A percentile compares a stretch with the other conserved stretches of the same genome.
These are phyloP conservation scores for Penstemon barbatus DNA, from an alignment of 257 asterid genomes.

Conservation along the genomic window DNA sequence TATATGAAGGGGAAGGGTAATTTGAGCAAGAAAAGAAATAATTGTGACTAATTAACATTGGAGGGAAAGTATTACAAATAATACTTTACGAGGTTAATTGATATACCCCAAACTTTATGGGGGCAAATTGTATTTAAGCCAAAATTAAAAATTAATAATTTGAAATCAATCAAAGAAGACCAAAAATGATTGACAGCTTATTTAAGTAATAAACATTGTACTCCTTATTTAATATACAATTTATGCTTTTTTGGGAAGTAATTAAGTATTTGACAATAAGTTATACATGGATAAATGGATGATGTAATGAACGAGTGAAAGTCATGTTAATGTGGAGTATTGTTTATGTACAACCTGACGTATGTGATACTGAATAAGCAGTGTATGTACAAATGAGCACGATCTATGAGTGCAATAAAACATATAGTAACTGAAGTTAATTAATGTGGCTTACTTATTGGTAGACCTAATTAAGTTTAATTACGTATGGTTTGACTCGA, in stretches of 20 bases:
- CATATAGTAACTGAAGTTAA: slow-evolving; percentile 14
- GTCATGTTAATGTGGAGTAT: not conserved
- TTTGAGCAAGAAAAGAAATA: too few relatives aligned
- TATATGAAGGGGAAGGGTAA: too few relatives aligned
- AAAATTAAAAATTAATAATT: too few relatives aligned
- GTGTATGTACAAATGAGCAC: slow-evolving; percentile 9
- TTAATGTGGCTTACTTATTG: slow-evolving; percentile 22
- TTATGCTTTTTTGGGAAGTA: not conserved
- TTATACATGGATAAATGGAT: not conserved
- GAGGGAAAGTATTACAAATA: too few relatives aligned
- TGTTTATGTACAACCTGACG: not conserved
- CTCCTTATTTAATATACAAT: not conserved
- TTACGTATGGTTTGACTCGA: slow-evolving; percentile 24
- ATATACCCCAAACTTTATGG: too few relatives aligned
- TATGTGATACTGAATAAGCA: not conserved
- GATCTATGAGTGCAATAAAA: not conserved
- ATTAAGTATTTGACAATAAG: not conserved
- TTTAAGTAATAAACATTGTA: not conserved
- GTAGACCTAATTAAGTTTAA: slow-evolving; percentile 17
- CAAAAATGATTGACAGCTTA: not conserved
- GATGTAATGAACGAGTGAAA: not conserved
- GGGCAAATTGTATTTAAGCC: too few relatives aligned
- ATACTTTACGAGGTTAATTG: too few relatives aligned
- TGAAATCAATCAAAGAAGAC: too few relatives aligned
- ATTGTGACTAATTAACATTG: too few relatives aligned